Conservation (phyloP, 495 filamentous ascomycete species). For the Aspergillus diversus region DNA sequence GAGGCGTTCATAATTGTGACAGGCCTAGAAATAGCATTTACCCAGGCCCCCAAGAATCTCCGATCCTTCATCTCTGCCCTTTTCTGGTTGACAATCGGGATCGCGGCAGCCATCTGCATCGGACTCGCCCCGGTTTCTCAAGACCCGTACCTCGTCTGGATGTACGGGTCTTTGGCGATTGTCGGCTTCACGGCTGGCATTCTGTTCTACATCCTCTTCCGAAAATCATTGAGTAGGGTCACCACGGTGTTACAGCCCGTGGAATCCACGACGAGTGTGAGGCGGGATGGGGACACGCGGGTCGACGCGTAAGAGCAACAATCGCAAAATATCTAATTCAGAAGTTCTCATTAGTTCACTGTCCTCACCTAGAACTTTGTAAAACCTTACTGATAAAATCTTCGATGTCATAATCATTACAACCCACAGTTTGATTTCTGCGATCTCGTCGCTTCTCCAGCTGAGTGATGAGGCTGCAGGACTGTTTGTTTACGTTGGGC, state of each 20-base stretch:
- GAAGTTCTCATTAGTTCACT: too few relatives aligned
- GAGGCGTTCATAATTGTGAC: conserved; percentile 63
- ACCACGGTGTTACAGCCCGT: neutral
- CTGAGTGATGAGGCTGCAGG: too few relatives aligned
- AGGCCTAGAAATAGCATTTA: conserved; percentile 49
- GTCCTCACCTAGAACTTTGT: too few relatives aligned
- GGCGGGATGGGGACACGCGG: neutral
- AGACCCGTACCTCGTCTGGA: conserved; percentile 50
- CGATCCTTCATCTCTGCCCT: conserved; percentile 35
- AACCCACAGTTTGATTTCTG: too few relatives aligned
- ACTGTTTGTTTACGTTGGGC: too few relatives aligned
- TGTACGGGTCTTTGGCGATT: conserved; percentile 49
- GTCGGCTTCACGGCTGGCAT: conserved; percentile 21
- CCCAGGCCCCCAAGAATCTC: conserved; percentile 35
- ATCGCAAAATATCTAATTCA: too few relatives aligned
- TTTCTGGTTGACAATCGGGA: conserved; percentile 29
- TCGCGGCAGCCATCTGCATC: conserved; percentile 34
- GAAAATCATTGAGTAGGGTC: neutral
- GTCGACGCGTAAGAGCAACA: neutral
- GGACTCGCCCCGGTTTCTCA: conserved; percentile 33
- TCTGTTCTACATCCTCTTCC: conserved; percentile 23
- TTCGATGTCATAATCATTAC: too few relatives aligned
- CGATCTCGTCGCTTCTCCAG: too few relatives aligned
- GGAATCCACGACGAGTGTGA: neutral
- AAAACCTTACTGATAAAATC: too few relatives aligned